Conservation (phyloP, 2,329 filamentous ascomycete genomes). For the Talaromyces islandicus region DNA sequence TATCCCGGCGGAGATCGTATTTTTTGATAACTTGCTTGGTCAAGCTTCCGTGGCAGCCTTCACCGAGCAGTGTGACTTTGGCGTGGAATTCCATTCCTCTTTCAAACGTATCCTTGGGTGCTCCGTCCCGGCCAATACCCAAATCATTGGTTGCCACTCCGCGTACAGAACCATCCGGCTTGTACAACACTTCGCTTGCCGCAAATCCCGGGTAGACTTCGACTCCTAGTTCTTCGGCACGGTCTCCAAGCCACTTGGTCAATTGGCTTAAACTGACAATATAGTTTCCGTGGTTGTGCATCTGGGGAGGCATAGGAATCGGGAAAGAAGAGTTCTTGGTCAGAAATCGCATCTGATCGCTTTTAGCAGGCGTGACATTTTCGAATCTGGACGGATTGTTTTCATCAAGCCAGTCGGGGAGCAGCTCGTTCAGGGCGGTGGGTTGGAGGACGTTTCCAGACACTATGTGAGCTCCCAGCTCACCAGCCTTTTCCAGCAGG, state of each 20-base stretch:
- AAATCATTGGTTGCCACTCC: slow-evolving; percentile 96
- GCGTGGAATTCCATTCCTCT: slow-evolving; percentile 98
- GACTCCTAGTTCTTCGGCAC: slow-evolving; percentile 92
- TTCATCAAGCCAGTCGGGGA: slow-evolving; percentile 89
- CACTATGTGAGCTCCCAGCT: slow-evolving; percentile 89
- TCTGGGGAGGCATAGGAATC: slow-evolving; percentile 85
- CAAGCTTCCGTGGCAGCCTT: slow-evolving; percentile 92
- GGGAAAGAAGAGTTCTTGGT: slow-evolving; percentile 74
- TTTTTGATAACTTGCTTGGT: slow-evolving; percentile 94
- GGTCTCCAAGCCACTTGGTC: slow-evolving; percentile 89
- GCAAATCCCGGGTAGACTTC: slow-evolving; percentile 96
- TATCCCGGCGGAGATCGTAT: slow-evolving; percentile 81
- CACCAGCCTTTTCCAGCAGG: slow-evolving; percentile 88
- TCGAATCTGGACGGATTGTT: slow-evolving; percentile 84
- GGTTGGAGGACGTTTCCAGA: slow-evolving; percentile 95
- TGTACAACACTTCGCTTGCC: slow-evolving; percentile 86
- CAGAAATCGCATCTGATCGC: slow-evolving; percentile 88
- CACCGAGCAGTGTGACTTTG: slow-evolving; percentile 80
- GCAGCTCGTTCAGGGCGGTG: slow-evolving; percentile 76
- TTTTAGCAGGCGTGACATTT: slow-evolving; percentile 73
- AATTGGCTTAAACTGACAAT: slow-evolving; percentile 95
- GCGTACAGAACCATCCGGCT: slow-evolving; percentile 76
- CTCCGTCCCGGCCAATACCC: slow-evolving; percentile 73
- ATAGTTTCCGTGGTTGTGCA: slow-evolving; percentile 97
- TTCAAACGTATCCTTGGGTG: slow-evolving; percentile 85